Percentiles rank a stretch among this genome's conserved stretches.
Evolutionary conservation across 1,139 yeast species (phyloP).

Genomic region (Hemisphaericaspora xylanilytica): DNA sequence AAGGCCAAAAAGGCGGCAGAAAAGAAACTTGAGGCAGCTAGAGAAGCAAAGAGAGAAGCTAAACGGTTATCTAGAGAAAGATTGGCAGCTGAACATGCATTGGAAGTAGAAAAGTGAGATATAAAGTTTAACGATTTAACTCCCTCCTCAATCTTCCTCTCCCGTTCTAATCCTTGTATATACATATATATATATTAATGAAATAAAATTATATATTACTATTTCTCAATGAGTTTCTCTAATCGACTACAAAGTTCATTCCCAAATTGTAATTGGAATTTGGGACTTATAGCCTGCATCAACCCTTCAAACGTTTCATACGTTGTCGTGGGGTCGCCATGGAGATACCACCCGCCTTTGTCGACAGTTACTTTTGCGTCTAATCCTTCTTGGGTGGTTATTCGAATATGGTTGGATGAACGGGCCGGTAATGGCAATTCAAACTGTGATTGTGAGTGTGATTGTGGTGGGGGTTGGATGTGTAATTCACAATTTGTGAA

Average conservation of each 20-base stretch:
- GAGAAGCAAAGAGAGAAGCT: slow-evolving; percentile 2
- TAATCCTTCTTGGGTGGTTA: slow-evolving; percentile 22
- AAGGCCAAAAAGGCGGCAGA: slow-evolving; percentile 4
- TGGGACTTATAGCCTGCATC: slow-evolving; percentile 36
- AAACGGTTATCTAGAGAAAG: not conserved
- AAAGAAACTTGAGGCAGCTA: not conserved
- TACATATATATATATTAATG: not conserved
- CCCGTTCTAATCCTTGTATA: too few species aligned
- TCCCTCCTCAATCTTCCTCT: too few species aligned
- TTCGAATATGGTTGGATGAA: slow-evolving; percentile 13
- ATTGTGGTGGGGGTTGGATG: slow-evolving; percentile 4
- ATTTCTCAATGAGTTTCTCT: slow-evolving; percentile 10
- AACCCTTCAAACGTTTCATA: slow-evolving; percentile 47
- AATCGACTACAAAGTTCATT: slow-evolving; percentile 24
- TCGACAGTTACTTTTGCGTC: slow-evolving; percentile 28
- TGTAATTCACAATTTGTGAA: slow-evolving; percentile 24
- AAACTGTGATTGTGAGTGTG: too few species aligned
- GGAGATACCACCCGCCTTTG: slow-evolving; percentile 34
- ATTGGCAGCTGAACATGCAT: not conserved
- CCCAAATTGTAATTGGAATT: slow-evolving; percentile 33
- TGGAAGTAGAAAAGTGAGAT: not conserved
- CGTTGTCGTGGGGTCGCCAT: slow-evolving; percentile 11
- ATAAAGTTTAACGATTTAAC: too few species aligned
- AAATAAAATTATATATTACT: too few species aligned
- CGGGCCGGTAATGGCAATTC: too few species aligned